These are phyloP conservation scores for Penicillium sp. DNA, from an alignment of 2,329 filamentous ascomycete species.

Conservation along the genomic window DNA sequence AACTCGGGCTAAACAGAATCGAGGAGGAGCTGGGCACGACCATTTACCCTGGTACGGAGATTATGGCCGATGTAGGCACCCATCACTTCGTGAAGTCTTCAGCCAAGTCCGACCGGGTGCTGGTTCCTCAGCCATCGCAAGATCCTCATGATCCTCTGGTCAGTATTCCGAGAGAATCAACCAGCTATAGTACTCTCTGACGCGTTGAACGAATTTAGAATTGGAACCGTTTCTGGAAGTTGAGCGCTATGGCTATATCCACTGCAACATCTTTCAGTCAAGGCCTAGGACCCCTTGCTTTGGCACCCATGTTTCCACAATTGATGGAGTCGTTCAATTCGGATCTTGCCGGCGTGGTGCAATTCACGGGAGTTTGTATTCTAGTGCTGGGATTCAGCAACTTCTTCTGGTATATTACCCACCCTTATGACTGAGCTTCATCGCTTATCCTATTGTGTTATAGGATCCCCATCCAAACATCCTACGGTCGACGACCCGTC, in stretches of 20 bases:
- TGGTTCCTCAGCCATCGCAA: slow-evolving; percentile 58
- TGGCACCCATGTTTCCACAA: slow-evolving; percentile 66
- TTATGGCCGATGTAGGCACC: slow-evolving; percentile 66
- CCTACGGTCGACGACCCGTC: slow-evolving; percentile 62
- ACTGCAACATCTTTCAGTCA: slow-evolving; percentile 59
- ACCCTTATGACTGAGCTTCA: too few relatives aligned
- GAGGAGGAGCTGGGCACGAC: slow-evolving; percentile 60
- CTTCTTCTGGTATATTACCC: slow-evolving; percentile 59
- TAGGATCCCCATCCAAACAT: slow-evolving; percentile 62
- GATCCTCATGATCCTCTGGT: slow-evolving; percentile 55
- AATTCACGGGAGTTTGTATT: slow-evolving; percentile 64
- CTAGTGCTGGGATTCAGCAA: slow-evolving; percentile 65
- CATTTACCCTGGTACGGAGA: slow-evolving; percentile 64
- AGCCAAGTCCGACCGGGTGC: slow-evolving; percentile 48
- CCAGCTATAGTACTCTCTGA: background rate
- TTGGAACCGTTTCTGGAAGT: slow-evolving; percentile 57
- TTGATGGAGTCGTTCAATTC: slow-evolving; percentile 63
- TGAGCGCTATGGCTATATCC: slow-evolving; percentile 54
- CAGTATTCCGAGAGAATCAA: slow-evolving; percentile 9
- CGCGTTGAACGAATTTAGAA: slow-evolving; percentile 42
- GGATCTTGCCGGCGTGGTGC: slow-evolving; percentile 60
- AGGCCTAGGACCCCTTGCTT: slow-evolving; percentile 60
- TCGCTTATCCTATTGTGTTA: background rate
- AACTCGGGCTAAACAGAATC: slow-evolving; percentile 51
- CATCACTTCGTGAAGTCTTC: slow-evolving; percentile 68